Evolutionary conservation across 1,284 basidiomycete species (phyloP).

Genomic region (Microbotryum saponariae): DNA sequence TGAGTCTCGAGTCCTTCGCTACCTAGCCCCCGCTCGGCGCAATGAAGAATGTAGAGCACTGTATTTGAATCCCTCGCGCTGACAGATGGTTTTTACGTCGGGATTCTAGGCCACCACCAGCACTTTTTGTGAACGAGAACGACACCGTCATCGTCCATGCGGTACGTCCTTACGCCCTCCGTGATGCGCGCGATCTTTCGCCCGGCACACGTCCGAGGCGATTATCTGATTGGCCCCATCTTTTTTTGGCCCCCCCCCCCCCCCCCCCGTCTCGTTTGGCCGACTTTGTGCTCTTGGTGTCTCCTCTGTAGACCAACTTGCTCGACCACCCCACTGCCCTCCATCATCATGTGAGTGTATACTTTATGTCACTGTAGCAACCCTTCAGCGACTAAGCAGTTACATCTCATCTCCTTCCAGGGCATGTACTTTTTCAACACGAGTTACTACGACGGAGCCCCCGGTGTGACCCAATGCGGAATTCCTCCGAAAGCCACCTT

Average conservation of each 20-base stretch:
- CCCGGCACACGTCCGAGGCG: too few species aligned
- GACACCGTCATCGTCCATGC: slow-evolving; percentile 71
- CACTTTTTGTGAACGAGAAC: slow-evolving; percentile 56
- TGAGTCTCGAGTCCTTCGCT: slow-evolving; percentile 7
- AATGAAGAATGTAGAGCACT: neutral
- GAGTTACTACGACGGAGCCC: slow-evolving; percentile 80
- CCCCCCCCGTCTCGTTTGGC: too few species aligned
- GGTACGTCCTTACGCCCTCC: neutral
- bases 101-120: slow-evolving; percentile 53
- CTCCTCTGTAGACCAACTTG: slow-evolving; percentile 53
- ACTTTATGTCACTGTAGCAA: too few species aligned
- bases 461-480: slow-evolving; percentile 74
- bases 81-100: neutral
- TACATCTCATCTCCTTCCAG: slow-evolving; percentile 10
- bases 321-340: slow-evolving; percentile 53
- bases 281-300: neutral
- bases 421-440: slow-evolving; percentile 81
- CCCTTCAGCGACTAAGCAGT: too few species aligned
- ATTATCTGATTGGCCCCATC: too few species aligned
- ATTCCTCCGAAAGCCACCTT: slow-evolving; percentile 69
- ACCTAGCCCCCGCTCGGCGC: too few species aligned
- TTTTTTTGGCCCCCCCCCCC: too few species aligned
- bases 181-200: too few species aligned
- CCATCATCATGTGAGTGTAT: slow-evolving; percentile 41
- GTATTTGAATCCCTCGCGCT: neutral